Conservation (phyloP, 768 basidiomycete genomes). For the Phanerodontia chrysosporium region DNA sequence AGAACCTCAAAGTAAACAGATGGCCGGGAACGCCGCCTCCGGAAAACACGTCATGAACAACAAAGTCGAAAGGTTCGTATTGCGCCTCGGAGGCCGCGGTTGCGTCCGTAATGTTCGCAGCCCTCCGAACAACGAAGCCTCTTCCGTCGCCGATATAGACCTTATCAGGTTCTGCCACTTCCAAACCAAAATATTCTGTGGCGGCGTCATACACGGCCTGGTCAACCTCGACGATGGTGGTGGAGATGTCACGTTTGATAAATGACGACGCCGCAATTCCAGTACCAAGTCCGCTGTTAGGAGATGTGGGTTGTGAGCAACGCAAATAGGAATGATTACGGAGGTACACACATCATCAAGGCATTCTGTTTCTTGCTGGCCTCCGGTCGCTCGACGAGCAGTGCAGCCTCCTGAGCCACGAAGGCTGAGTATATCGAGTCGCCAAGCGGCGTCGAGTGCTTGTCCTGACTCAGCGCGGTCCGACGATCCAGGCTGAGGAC, state of each 20-base stretch:
- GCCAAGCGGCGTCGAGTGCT: conserved; percentile 50
- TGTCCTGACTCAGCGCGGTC: conserved; percentile 41
- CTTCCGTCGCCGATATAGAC: conserved; percentile 80
- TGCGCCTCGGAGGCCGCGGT: conserved; percentile 19
- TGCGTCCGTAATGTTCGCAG: conserved; percentile 16
- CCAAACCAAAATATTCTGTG: conserved; percentile 73
- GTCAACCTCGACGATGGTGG: conserved; percentile 91
- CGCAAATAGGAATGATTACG: not conserved
- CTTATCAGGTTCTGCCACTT: conserved; percentile 50
- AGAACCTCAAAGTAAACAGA: conserved; percentile 83
- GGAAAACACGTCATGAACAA: conserved; percentile 91
- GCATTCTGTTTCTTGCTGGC: conserved; percentile 43
- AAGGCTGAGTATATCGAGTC: conserved; percentile 86
- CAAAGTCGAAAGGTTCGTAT: conserved; percentile 48
- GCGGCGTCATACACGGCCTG: conserved; percentile 86
- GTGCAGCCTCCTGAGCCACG: conserved; percentile 79
- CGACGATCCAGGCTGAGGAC: conserved; percentile 26
- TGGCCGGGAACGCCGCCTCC: conserved; percentile 88
- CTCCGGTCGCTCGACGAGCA: conserved; percentile 56
- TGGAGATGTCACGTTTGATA: conserved; percentile 58
- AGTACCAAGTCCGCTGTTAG: conserved; percentile 75
- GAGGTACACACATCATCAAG: conserved; percentile 59
- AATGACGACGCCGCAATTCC: conserved; percentile 81
- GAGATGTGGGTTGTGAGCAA: not conserved
- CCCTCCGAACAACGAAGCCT: conserved; percentile 41